Evolutionary conservation across 345 rosid species (phyloP), one percentile per base, ranked within the genome.

Genomic region (Sonneratia alba): DNA sequence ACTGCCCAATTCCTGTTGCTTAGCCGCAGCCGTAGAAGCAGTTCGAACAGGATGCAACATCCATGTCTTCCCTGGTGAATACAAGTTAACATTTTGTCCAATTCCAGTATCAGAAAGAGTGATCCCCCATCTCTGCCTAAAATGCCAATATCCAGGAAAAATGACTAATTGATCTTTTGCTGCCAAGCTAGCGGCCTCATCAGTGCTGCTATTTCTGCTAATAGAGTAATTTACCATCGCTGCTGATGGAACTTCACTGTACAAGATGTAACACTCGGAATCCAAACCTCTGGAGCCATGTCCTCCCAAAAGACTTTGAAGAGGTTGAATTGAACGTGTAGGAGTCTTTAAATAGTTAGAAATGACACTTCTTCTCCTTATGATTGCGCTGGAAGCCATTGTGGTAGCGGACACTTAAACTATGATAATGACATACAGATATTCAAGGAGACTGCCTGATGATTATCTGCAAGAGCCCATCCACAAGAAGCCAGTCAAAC

Each of bases 311-410:
- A 77, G 72, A 65, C 75, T 79, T 8, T 81, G 89, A 64, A 73
- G 68, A 0, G 85, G 73, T 32, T 82, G 81, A 74, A 80, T 55
- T 13, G 83, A 78, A 21, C 49, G 36, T 4, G 70, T 55, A 40
- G 34, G 32, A 61, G 72, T 81, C 72, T 70, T 68, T 63, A 85
- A 64, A 78, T 86, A 80, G 83, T 82, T 83, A 8, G 84, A 83
- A 71, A 89, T 45, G 47, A 82, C 22, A 66, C 71, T 77, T 74
- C 68, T 88, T 81, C 90, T 87, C 82, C 88, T 78, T 38, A 87
- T 61, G 40, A 91, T 83, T 72, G 91, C 90, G 81, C 88, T 87
- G 43, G 91, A 84, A 66, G 91, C 90, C 97, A 91, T 91, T 77
- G 67, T 67, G 68, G 72, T 61, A 63, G n/a, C 24, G 45, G 73